Evolutionary conservation across 148 eudicot species (phyloP).

Genomic region (Rhododendron mucronatum): DNA sequence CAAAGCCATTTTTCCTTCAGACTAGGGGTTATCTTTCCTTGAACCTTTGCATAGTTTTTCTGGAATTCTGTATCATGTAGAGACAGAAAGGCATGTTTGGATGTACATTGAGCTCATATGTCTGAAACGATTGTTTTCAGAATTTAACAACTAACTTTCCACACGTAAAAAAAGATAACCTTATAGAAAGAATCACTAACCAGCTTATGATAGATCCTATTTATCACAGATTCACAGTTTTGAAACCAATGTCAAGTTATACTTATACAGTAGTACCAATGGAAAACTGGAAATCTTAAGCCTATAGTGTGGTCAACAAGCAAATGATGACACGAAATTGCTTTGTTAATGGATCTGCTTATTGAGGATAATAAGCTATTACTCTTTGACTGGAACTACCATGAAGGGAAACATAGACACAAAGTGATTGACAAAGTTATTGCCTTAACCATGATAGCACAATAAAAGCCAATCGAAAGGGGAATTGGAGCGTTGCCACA

Average conservation of each 20-base stretch:
- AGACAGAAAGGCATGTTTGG: not conserved
- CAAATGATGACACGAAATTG: not conserved
- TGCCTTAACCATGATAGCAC: not conserved
- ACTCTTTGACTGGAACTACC: not conserved
- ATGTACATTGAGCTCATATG: not conserved
- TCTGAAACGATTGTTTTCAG: not conserved
- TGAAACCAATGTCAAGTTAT: not conserved
- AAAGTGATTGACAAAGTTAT: not conserved
- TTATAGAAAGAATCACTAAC: not conserved
- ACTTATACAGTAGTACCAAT: not conserved
- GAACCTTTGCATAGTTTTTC: not conserved
- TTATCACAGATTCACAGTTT: not conserved
- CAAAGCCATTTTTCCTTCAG: not conserved
- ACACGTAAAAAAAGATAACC: not conserved
- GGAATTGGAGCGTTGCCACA: not conserved
- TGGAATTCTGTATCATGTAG: not conserved
- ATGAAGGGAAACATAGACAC: not conserved
- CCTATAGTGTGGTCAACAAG: not conserved
- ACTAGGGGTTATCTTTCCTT: not conserved
- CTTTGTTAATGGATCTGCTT: not conserved
- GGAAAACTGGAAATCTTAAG: not conserved
- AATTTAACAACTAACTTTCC: not conserved
- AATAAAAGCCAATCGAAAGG: not conserved
- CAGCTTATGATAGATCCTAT: not conserved
- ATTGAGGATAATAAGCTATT: not conserved